Conservation (phyloP, 2,329 filamentous ascomycete genomes). For the Thielaviopsis cerberus region DNA sequence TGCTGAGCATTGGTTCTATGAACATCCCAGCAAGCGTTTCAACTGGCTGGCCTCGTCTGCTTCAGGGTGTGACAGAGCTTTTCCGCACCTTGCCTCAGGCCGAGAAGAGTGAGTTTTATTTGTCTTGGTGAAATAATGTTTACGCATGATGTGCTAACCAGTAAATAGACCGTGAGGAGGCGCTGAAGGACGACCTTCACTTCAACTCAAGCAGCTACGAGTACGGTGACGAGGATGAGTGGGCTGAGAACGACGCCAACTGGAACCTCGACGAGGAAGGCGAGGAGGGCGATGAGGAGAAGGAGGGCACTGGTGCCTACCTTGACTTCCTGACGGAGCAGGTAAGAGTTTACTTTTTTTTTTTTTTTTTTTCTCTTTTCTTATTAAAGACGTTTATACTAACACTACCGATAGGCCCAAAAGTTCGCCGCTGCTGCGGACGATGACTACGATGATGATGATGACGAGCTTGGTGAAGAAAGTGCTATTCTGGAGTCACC, state of each 20-base stretch:
- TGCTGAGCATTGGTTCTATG: conserved; percentile 60
- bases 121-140: not conserved
- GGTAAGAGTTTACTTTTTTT: conserved; percentile 25
- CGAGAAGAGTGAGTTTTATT: conserved; percentile 48
- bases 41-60: conserved; percentile 80
- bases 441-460: conserved; percentile 38
- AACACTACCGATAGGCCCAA: conserved; percentile 40
- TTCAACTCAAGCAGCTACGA: conserved; percentile 42
- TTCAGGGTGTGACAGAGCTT: conserved; percentile 71
- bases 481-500: conserved; percentile 84
- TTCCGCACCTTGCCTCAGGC: conserved; percentile 84
- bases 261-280: conserved; percentile 61
- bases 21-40: conserved; percentile 85
- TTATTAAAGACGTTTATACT: conserved; percentile 10
- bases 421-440: conserved; percentile 58
- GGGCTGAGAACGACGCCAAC: conserved; percentile 62
- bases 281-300: conserved; percentile 50
- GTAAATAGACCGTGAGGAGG: conserved; percentile 64
- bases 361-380: not conserved
- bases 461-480: conserved; percentile 82
- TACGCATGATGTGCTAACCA: not conserved
- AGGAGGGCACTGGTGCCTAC: conserved; percentile 85
- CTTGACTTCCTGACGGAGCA: conserved; percentile 91
- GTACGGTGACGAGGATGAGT: conserved; percentile 59
- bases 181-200: conserved; percentile 70